Percentiles rank a stretch among this genome's conserved stretches.
These are phyloP conservation scores for Apiospora marii DNA, from an alignment of 2,329 filamentous ascomycete species.

Conservation along the genomic window DNA sequence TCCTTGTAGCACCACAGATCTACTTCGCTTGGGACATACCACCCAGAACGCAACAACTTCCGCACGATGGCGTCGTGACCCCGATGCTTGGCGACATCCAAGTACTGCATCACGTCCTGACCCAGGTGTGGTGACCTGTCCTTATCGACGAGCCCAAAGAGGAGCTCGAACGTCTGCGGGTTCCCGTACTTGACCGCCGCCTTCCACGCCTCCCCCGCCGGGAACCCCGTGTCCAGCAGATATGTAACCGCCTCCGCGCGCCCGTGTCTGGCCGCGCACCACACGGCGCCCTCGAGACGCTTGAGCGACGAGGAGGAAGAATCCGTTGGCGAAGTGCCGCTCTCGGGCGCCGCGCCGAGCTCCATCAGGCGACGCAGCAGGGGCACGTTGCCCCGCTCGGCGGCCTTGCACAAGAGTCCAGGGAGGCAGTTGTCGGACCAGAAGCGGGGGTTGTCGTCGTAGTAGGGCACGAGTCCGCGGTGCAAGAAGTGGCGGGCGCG, in stretches of 20 bases:
- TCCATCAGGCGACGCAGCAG: not conserved
- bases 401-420: not conserved
- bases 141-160: not conserved
- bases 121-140: not conserved
- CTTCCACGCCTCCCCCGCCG: not conserved
- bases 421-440: not conserved
- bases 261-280: not conserved
- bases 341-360: not conserved
- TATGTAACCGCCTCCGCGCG: not conserved
- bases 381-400: not conserved
- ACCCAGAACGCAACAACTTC: not conserved
- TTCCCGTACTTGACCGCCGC: not conserved
- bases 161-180: not conserved
- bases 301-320: not conserved
- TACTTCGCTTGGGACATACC: not conserved
- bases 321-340: too few species aligned
- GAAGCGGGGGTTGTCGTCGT: not conserved
- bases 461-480: not conserved
- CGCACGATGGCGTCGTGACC: not conserved
- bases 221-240: not conserved
- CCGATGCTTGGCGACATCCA: not conserved
- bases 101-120: not conserved
- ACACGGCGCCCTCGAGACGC: not conserved
- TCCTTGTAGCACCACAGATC: not conserved
- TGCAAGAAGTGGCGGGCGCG: not conserved